These are phyloP conservation scores for Acrodontium crateriforme DNA, from an alignment of 2,329 filamentous ascomycete genomes.

Conservation along the genomic window DNA sequence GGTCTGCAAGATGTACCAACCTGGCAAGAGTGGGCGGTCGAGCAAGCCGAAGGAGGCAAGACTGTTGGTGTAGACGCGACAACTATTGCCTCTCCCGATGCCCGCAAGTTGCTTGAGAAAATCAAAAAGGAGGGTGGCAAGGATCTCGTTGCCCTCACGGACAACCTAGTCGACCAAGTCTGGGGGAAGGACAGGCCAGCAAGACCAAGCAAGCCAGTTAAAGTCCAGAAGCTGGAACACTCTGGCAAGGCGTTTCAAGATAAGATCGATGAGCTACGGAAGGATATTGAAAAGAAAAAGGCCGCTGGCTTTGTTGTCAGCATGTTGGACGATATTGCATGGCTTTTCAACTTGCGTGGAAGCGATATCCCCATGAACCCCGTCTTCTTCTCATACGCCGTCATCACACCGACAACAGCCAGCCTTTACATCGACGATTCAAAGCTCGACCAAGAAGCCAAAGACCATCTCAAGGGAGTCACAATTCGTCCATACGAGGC, in stretches of 20 bases:
- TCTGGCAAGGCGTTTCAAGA: constrained; percentile 69
- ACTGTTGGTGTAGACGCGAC: constrained; percentile 82
- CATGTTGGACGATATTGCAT: constrained; percentile 91
- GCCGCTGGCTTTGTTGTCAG: constrained; percentile 78
- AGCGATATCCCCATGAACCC: constrained; percentile 96
- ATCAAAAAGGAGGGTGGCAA: constrained; percentile 76
- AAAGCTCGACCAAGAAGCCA: constrained; percentile 58
- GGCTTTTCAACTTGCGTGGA: constrained; percentile 95
- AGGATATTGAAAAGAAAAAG: constrained; percentile 83
- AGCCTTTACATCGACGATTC: constrained; percentile 73
- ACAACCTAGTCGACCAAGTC: constrained; percentile 82
- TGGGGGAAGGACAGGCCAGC: constrained; percentile 65
- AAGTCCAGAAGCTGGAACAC: constrained; percentile 56
- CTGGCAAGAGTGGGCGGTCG: constrained; percentile 90
- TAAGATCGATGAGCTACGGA: constrained; percentile 77
- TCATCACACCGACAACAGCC: constrained; percentile 61
- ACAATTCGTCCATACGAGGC: constrained; percentile 66
- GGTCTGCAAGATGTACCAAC: constrained; percentile 88
- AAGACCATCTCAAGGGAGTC: constrained; percentile 57
- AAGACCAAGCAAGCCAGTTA: constrained; percentile 62
- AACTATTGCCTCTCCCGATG: constrained; percentile 60
- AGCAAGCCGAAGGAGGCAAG: constrained; percentile 74
- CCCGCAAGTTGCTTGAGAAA: constrained; percentile 66
- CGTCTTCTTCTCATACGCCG: constrained; percentile 93
- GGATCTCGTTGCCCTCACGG: constrained; percentile 57